Conservation (phyloP, 2,329 filamentous ascomycete genomes). For the Penicillium occitanis region DNA sequence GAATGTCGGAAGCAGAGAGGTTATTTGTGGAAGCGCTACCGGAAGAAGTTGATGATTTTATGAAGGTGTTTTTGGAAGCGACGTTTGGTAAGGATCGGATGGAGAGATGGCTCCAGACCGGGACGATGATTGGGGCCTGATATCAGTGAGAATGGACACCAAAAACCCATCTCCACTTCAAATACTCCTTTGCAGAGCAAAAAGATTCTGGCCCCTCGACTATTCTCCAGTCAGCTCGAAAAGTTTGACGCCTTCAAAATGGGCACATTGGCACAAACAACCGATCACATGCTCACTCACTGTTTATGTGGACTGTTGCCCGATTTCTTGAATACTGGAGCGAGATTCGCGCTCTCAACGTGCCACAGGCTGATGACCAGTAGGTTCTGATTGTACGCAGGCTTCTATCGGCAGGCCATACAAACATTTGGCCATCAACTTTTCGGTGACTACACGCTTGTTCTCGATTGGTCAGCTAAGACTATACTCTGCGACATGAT, state of each 20-base stretch:
- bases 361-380: too few species aligned
- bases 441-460: too few species aligned
- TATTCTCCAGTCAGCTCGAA: background rate
- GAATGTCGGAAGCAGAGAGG: slow-evolving; percentile 7
- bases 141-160: background rate
- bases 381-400: too few species aligned
- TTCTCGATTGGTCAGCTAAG: too few species aligned
- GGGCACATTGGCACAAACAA: background rate
- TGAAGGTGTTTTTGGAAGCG: slow-evolving; percentile 7
- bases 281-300: background rate
- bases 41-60: slow-evolving; percentile 9
- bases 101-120: background rate
- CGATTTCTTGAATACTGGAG: too few species aligned
- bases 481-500: too few species aligned
- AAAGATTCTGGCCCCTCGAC: background rate
- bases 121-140: background rate
- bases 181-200: background rate
- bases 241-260: background rate
- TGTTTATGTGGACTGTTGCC: background rate
- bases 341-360: too few species aligned
- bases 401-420: too few species aligned
- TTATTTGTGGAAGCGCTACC: slow-evolving; percentile 6
- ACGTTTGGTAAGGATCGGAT: slow-evolving; percentile 8
- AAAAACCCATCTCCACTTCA: background rate
- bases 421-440: too few species aligned